Base-by-base conservation (phyloP, 352 stramenopile species). In the Globisporangium perplexum region DNA sequence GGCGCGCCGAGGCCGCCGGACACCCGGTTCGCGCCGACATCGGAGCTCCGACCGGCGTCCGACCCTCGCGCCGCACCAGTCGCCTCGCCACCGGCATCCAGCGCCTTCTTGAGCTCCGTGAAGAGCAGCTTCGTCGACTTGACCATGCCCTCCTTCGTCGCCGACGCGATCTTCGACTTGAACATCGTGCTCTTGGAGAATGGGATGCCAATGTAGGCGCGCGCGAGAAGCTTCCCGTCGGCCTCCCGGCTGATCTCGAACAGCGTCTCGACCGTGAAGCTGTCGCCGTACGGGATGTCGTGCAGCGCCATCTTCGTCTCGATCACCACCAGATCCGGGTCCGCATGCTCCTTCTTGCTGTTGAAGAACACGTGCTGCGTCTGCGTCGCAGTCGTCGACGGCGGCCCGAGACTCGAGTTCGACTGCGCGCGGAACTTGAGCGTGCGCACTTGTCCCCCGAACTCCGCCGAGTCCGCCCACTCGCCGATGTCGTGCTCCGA, bases 161-260 rank as follows among this genome's bases (percentile, higher is more conserved):
- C 71, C 4, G 81, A 88, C n/a, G 81, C 66, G 43, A 93, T 93
- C 65, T 91, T 93, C 4, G 71, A 75, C 66, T 87, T 87, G 57
- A 90, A 93, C 75, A 93, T 88, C 23, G 80, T 91, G 42, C 72
- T 83, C 53, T 91, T 93, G 18, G 74, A 85, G 61, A 93, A 93
- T 46, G 81, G 80, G 44, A 93, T 71, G 33, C 57, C 78, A 7
- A 88, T 66, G 49, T 70, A 89, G n/a, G 88, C 80, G 26, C 70
- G 68, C 2, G 68, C 77, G 8, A 68, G 48, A 6, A 63, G 62
- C 36, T 71, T 66, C 11, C 65, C 72, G 12, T 74, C 63, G 3
- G 58, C 48, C 14, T 82, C 74, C 49, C 78, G 73, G 18, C 73
- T 70, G 35, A 79, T 48, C 20, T 68, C 47, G 45, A 84, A 83